Conservation (phyloP, 2,329 filamentous ascomycete genomes). For the Xylaria sp. region DNA sequence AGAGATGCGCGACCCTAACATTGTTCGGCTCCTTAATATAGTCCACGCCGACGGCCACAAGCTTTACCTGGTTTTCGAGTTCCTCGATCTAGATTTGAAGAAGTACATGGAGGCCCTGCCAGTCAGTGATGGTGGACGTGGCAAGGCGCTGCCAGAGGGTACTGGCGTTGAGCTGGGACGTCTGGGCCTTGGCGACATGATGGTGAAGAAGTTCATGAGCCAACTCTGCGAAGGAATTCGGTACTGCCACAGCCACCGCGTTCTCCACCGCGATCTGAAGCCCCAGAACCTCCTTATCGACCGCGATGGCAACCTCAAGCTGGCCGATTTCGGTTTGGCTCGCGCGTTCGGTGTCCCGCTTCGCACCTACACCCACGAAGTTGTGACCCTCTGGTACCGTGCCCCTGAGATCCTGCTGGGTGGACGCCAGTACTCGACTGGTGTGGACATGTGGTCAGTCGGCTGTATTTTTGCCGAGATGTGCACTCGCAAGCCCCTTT, state of each 20-base stretch:
- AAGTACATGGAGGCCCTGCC: conserved; percentile 94
- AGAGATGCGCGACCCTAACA: conserved; percentile 89
- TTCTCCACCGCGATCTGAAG: conserved; percentile 84
- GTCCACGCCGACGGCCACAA: conserved; percentile 93
- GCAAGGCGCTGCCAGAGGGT: conserved; percentile 78
- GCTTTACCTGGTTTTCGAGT: conserved; percentile 89
- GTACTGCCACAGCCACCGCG: conserved; percentile 84
- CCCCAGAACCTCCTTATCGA: conserved; percentile 87
- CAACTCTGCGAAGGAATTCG: conserved; percentile 78
- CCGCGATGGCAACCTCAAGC: conserved; percentile 79
- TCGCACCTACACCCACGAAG: conserved; percentile 90
- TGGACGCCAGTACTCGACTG: conserved; percentile 86
- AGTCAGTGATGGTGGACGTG: conserved; percentile 75
- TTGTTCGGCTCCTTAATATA: conserved; percentile 83
- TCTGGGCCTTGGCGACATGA: conserved; percentile 68
- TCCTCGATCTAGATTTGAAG: conserved; percentile 85
- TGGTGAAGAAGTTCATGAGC: conserved; percentile 90
- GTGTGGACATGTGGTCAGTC: conserved; percentile 93
- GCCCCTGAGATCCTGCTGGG: conserved; percentile 86
- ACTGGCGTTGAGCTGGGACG: conserved; percentile 57
- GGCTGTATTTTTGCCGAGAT: conserved; percentile 95
- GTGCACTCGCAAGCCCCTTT: conserved; percentile 88
- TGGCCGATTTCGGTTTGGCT: conserved; percentile 85
- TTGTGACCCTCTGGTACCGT: conserved; percentile 91
- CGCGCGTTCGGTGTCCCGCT: conserved; percentile 87